phyloP scores from a whole-genome alignment of 768 basidiomycete genomes.

The Cystofilobasidium capitatum region DNA sequence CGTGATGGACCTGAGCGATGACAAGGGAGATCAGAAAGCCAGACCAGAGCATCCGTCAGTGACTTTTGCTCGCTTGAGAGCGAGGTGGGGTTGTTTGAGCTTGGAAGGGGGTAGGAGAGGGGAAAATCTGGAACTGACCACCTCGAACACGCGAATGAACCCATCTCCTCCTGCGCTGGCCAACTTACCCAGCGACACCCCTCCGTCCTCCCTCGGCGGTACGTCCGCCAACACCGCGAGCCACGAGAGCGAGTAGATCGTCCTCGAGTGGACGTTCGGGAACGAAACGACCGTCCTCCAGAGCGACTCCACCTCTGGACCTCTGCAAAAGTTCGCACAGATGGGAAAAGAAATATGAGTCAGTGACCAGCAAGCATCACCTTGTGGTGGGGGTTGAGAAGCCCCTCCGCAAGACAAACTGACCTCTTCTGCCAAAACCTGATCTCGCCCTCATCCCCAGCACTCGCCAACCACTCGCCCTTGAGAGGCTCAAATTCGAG shows the following conservation, averaged over 20 bases:
- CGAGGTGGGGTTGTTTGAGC: neutral
- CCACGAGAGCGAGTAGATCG: slow-evolving; percentile 73
- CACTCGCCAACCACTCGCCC: slow-evolving; percentile 72
- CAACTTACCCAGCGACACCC: slow-evolving; percentile 57
- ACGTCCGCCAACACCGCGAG: slow-evolving; percentile 38
- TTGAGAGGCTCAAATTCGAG: slow-evolving; percentile 63
- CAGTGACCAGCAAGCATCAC: neutral
- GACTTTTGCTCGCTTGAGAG: neutral
- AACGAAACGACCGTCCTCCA: slow-evolving; percentile 9
- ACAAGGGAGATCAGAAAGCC: neutral
- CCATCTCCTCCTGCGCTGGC: slow-evolving; percentile 84
- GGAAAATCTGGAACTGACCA: slow-evolving; percentile 37
- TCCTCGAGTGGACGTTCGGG: slow-evolving; percentile 40
- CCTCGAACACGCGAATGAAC: slow-evolving; percentile 65
- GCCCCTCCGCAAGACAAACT: slow-evolving; percentile 26
- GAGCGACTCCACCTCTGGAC: slow-evolving; percentile 2
- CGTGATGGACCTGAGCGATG: neutral
- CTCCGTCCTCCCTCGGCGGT: slow-evolving; percentile 31
- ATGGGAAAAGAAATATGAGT: neutral
- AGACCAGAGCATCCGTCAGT: neutral
- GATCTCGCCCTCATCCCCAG: slow-evolving; percentile 74
- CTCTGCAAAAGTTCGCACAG: neutral
- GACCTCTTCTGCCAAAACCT: slow-evolving; percentile 65
- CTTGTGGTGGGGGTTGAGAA: neutral
- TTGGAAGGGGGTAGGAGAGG: neutral